Evolutionary conservation across 495 filamentous ascomycete species (phyloP).

Genomic region (Penicillium parvum): DNA sequence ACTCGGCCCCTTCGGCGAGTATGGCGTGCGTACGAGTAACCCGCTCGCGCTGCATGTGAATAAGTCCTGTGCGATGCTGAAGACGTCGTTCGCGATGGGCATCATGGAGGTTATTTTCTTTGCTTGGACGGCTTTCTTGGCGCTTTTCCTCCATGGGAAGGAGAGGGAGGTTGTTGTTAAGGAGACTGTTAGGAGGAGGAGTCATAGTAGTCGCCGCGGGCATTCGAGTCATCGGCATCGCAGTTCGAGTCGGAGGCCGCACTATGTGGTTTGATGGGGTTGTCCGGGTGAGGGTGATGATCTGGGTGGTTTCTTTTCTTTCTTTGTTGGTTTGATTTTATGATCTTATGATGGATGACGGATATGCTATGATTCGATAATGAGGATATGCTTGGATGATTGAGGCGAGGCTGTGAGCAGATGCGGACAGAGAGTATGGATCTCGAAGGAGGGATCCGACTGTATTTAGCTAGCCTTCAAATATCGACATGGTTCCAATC

Average conservation of each 20-base stretch:
- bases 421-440: too few relatives aligned
- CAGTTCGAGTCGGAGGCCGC: slow-evolving; percentile 32
- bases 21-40: slow-evolving; percentile 34
- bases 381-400: slow-evolving; percentile 2
- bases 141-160: slow-evolving; percentile 51
- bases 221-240: slow-evolving; percentile 32
- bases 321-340: neutral
- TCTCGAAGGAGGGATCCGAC: too few relatives aligned
- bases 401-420: neutral
- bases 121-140: slow-evolving; percentile 62
- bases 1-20: slow-evolving; percentile 57
- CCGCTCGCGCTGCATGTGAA: slow-evolving; percentile 47
- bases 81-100: slow-evolving; percentile 77
- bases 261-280: slow-evolving; percentile 35
- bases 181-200: slow-evolving; percentile 42
- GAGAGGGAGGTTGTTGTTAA: slow-evolving; percentile 33
- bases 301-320: slow-evolving; percentile 3
- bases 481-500: too few relatives aligned
- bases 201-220: slow-evolving; percentile 37
- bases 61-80: slow-evolving; percentile 84
- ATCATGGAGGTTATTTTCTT: slow-evolving; percentile 89
- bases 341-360: slow-evolving; percentile 8
- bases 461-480: too few relatives aligned
- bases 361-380: neutral
- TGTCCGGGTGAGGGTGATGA: neutral